Conservation (phyloP, 1,284 basidiomycete genomes). For the Sporisorium iseilematis-ciliati region DNA sequence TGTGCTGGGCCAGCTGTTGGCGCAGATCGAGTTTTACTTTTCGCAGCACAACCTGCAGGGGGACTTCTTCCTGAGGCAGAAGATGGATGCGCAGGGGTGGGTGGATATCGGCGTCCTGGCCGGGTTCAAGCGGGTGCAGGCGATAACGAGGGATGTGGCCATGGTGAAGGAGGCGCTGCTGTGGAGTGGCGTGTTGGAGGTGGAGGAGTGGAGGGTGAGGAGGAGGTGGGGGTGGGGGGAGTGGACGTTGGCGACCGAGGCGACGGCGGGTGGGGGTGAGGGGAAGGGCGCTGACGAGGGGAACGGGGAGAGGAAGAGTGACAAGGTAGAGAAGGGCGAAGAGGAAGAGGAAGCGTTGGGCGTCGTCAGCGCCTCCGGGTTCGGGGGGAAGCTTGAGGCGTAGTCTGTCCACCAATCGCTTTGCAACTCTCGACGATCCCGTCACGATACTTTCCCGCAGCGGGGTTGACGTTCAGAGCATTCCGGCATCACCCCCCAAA, state of each 20-base stretch:
- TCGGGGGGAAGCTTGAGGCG: slow-evolving; percentile 25
- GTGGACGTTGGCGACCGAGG: slow-evolving; percentile 16
- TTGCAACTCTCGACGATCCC: no score
- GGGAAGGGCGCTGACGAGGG: background rate
- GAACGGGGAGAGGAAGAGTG: background rate
- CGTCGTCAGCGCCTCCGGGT: slow-evolving; percentile 35
- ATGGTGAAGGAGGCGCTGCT: slow-evolving; percentile 49
- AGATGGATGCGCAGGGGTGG: slow-evolving; percentile 64
- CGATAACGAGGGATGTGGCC: slow-evolving; percentile 31
- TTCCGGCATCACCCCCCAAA: no score
- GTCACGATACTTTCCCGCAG: no score
- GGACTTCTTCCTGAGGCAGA: slow-evolving; percentile 62
- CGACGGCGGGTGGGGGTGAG: background rate
- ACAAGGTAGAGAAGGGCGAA: background rate
- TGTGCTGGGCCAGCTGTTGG: slow-evolving; percentile 44
- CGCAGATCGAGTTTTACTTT: slow-evolving; percentile 68
- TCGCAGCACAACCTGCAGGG: slow-evolving; percentile 59
- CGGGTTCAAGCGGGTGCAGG: slow-evolving; percentile 58
- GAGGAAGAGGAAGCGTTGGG: slow-evolving; percentile 30
- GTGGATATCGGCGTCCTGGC: slow-evolving; percentile 55
- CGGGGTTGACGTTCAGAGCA: no score
- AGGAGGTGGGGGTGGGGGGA: slow-evolving; percentile 54
- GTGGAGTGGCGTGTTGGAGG: slow-evolving; percentile 51
- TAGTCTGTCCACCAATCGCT: background rate
- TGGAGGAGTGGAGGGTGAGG: slow-evolving; percentile 32